Conservation (phyloP, 2,329 filamentous ascomycete genomes). For the Penicillium sp. region DNA sequence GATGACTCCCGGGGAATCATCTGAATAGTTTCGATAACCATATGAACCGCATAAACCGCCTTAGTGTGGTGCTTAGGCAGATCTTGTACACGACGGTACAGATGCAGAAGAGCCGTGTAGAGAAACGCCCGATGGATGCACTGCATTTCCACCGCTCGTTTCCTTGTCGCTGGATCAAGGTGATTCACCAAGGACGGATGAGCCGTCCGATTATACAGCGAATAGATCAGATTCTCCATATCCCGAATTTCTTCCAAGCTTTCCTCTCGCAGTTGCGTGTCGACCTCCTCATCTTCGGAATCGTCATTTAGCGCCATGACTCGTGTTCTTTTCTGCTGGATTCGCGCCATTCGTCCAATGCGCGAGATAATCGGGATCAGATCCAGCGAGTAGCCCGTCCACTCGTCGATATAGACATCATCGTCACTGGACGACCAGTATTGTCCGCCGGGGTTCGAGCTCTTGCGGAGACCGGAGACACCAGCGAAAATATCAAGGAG, state of each 20-base stretch:
- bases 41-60: slow-evolving; percentile 4
- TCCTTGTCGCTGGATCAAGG: neutral
- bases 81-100: slow-evolving; percentile 6
- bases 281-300: slow-evolving; percentile 3
- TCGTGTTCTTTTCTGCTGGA: neutral
- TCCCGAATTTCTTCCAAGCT: neutral
- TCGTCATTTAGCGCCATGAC: neutral
- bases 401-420: slow-evolving; percentile 6
- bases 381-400: slow-evolving; percentile 7
- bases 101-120: slow-evolving; percentile 2
- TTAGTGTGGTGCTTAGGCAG: slow-evolving; percentile 6
- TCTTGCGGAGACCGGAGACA: slow-evolving; percentile 2
- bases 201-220: slow-evolving; percentile 5
- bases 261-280: neutral
- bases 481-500: slow-evolving; percentile 9
- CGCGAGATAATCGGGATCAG: slow-evolving; percentile 5
- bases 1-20: slow-evolving; percentile 2
- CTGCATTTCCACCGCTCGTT: slow-evolving; percentile 3
- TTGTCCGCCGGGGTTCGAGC: slow-evolving; percentile 3
- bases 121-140: slow-evolving; percentile 4
- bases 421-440: slow-evolving; percentile 7
- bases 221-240: slow-evolving; percentile 5
- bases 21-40: slow-evolving; percentile 6
- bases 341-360: slow-evolving; percentile 3
- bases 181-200: slow-evolving; percentile 1